Conservation (phyloP, 176 grass and related monocot species). For the Saccharum spontaneum region DNA sequence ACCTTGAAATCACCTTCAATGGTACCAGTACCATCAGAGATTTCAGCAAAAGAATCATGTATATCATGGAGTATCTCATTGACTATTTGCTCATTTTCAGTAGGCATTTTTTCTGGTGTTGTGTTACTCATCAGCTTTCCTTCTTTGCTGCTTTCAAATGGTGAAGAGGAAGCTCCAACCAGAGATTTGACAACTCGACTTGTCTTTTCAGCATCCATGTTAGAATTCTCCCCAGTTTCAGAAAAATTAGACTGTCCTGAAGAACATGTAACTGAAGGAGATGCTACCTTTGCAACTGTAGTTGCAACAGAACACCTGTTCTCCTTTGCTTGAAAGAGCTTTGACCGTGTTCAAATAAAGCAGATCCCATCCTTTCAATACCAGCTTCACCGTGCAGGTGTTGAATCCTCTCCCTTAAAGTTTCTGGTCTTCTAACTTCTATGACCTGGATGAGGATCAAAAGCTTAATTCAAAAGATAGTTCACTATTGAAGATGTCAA, state of each 20-base stretch:
- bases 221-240: slow-evolving; percentile 22
- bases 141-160: too few relatives aligned
- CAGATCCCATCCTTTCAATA: slow-evolving; percentile 73
- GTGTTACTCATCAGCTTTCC: too few relatives aligned
- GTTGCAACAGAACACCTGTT: slow-evolving; percentile 17
- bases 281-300: slow-evolving; percentile 36
- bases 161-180: too few relatives aligned
- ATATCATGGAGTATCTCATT: slow-evolving; percentile 82
- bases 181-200: too few relatives aligned
- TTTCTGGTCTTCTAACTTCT: slow-evolving; percentile 77
- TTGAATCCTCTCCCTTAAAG: slow-evolving; percentile 64
- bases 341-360: slow-evolving; percentile 64
- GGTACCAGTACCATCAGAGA: slow-evolving; percentile 36
- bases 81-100: slow-evolving; percentile 81
- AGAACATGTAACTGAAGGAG: slow-evolving; percentile 29
- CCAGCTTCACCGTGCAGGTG: slow-evolving; percentile 67
- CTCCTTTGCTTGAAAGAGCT: slow-evolving; percentile 67
- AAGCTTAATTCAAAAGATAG: slow-evolving; percentile 27
- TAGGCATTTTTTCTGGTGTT: too few relatives aligned
- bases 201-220: too few relatives aligned
- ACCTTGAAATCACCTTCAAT: slow-evolving; percentile 33
- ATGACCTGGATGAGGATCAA: slow-evolving; percentile 39
- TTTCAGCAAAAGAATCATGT: slow-evolving; percentile 48
- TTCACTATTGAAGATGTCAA: slow-evolving; percentile 14
- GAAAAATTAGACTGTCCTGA: slow-evolving; percentile 34